Base-by-base conservation (phyloP, 1,139 yeast genomes). In the Saccharomyces uvarum region DNA sequence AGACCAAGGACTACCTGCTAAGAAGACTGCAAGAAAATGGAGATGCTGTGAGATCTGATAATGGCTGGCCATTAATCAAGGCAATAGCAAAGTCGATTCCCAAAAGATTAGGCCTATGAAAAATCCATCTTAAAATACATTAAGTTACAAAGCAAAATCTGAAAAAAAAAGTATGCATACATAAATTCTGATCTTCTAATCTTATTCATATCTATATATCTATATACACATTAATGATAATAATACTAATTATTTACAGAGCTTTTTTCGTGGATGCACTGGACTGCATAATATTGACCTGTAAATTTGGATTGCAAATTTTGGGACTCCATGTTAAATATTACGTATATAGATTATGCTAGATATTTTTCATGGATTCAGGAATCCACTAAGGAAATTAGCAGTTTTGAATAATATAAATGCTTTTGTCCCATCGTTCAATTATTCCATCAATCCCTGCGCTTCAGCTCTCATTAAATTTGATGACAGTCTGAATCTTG, bases 1-100 rank as follows among this genome's bases (percentile, higher is more conserved):
- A 93, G 73, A 90, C 97, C 56, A 89, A 88, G 74, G 96, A 89
- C 63, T 93, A 93, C 70, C 75, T 93, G 62, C 77, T 86, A 60
- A 85, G 99, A 77, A 82, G 99, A 73, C 77, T 93, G 61, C 97
- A 91, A 73, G 99, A 93, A 75, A 93, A 93, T 67, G 97, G 97
- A 32, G 97, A 91, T 72, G 96, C 98, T 13, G 96, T 90, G 7
- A 84, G 95, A 74, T 77, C 78, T 55, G 96, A 88, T 70, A 89
- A 88, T 59, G 97, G 97, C 44, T 83, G 86, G 80, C 85, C 85
- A 48, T 77, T 87, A 65, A 77, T 86, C 51, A 81, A 77, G 65
- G 84, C 83, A 50, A 83, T 84, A 32, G 54, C 75, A 29, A 64
- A 70, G 42, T 77, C 81, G 38, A 19, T 51, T 9, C 48, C 29